Evolutionary conservation across 1,139 yeast genomes (phyloP).

Genomic region (Starmera stellimalicola): DNA sequence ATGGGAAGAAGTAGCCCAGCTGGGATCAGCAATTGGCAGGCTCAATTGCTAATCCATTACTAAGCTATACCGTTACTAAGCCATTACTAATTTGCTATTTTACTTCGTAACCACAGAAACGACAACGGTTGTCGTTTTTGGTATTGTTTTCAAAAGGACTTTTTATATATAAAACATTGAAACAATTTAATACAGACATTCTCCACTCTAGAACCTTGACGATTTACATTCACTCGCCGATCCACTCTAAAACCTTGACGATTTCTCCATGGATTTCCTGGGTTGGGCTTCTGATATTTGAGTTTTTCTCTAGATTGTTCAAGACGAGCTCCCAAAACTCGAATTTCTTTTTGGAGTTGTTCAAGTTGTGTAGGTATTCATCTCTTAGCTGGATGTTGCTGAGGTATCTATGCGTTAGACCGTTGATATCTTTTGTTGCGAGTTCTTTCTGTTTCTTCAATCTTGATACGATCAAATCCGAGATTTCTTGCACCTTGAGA

Average conservation of each 20-base stretch:
- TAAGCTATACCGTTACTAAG: too few relatives aligned
- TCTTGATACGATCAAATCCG: constrained; percentile 32
- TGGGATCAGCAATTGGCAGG: too few relatives aligned
- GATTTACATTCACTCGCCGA: constrained; percentile 29
- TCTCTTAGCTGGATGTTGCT: constrained; percentile 77
- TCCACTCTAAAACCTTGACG: constrained; percentile 83
- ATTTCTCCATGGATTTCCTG: constrained; percentile 75
- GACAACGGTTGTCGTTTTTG: too few relatives aligned
- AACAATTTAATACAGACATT: too few relatives aligned
- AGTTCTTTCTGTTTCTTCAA: constrained; percentile 31
- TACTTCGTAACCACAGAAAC: too few relatives aligned
- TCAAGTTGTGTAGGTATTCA: constrained; percentile 41
- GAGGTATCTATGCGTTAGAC: constrained; percentile 37
- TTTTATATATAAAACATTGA: too few relatives aligned
- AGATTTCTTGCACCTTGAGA: constrained; percentile 24
- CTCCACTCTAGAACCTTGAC: too few relatives aligned
- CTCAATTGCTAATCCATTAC: too few relatives aligned
- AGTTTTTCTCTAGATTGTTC: constrained; percentile 51
- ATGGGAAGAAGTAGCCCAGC: too few relatives aligned
- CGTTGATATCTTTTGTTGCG: constrained; percentile 25
- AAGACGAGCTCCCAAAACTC: constrained; percentile 57
- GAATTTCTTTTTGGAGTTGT: constrained; percentile 34
- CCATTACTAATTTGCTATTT: too few relatives aligned
- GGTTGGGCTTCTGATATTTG: constrained; percentile 50
- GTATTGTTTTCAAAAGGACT: too few relatives aligned